A percentile compares a stretch with the other conserved stretches of the same genome.
phyloP scores from a whole-genome alignment of 2,329 filamentous ascomycete species.

The Sporothrix sp. region DNA sequence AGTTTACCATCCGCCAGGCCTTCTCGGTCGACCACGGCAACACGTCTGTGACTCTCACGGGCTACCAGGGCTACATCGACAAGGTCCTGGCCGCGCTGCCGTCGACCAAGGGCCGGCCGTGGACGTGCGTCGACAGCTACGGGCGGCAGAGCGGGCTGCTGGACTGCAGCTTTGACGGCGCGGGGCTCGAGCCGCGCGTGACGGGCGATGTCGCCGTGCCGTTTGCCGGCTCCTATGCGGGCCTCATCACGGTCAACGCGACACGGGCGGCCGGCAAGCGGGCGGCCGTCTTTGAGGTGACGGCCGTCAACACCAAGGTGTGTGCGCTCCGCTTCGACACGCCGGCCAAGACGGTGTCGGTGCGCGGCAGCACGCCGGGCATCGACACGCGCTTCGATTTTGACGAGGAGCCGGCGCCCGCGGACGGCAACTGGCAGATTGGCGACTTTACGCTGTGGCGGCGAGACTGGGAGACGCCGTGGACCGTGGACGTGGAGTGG shows the following conservation, averaged over 20 bases:
- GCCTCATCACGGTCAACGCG: constrained; percentile 60
- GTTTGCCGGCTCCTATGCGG: constrained; percentile 38
- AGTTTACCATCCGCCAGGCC: constrained; percentile 77
- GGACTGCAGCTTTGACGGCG: constrained; percentile 62
- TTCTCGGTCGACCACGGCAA: constrained; percentile 66
- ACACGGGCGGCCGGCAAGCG: constrained; percentile 24
- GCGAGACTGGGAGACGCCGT: constrained; percentile 65
- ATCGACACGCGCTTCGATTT: constrained; percentile 57
- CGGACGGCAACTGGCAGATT: constrained; percentile 42
- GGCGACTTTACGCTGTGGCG: constrained; percentile 70
- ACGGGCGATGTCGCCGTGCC: constrained; percentile 50
- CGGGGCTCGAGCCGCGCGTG: constrained; percentile 21
- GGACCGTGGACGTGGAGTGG: constrained; percentile 68
- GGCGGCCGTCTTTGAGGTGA: constrained; percentile 54
- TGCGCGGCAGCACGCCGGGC: constrained; percentile 45
- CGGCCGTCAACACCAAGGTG: constrained; percentile 64
- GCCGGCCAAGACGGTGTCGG: constrained; percentile 54
- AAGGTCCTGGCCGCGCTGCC: constrained; percentile 61
- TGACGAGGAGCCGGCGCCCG: constrained; percentile 32
- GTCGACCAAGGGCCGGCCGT: constrained; percentile 52
- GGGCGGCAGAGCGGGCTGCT: constrained; percentile 41
- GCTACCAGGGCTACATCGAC: constrained; percentile 56
- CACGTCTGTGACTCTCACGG: constrained; percentile 60
- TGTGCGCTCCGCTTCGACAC: constrained; percentile 65
- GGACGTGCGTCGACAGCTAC: constrained; percentile 38